phyloP scores from a whole-genome alignment of 805 yeast genomes.

The Metschnikowia gelsemii region DNA sequence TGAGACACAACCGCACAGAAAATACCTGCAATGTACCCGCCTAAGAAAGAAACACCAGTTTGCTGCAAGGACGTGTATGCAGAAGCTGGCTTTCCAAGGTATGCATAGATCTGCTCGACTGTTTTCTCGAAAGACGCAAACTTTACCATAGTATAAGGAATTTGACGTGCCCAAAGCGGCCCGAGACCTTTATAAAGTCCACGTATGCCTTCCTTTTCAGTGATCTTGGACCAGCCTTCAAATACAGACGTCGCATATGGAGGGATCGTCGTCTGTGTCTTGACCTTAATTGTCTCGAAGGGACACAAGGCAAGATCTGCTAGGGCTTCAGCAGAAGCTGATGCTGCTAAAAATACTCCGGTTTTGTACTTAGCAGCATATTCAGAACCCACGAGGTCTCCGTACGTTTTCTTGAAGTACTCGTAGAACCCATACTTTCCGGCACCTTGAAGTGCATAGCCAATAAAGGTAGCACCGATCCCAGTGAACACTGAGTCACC shows the following conservation, averaged over 20 bases:
- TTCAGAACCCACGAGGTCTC: constrained; percentile 64
- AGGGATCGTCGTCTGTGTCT: constrained; percentile 89
- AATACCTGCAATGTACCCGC: constrained; percentile 97
- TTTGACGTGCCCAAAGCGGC: constrained; percentile 95
- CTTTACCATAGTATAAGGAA: constrained; percentile 98
- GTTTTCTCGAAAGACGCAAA: constrained; percentile 93
- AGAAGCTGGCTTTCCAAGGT: constrained; percentile 68
- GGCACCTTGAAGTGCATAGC: constrained; percentile 95
- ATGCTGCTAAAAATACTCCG: constrained; percentile 72
- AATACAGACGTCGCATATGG: constrained; percentile 66
- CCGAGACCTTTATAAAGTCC: constrained; percentile 85
- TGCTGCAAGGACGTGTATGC: constrained; percentile 74
- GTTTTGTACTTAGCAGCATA: constrained; percentile 65
- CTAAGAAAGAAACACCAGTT: constrained; percentile 91
- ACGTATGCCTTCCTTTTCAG: constrained; percentile 64
- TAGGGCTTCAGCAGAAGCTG: constrained; percentile 91
- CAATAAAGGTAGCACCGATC: constrained; percentile 86
- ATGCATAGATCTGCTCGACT: constrained; percentile 73
- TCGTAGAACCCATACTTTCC: constrained; percentile 97
- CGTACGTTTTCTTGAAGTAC: constrained; percentile 77
- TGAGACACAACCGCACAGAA: constrained; percentile 94
- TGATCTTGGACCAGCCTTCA: constrained; percentile 67
- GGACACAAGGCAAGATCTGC: constrained; percentile 93
- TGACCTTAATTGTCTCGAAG: constrained; percentile 91
- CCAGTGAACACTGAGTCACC: constrained; percentile 88